Percentiles rank a stretch among this genome's conserved stretches.
Evolutionary conservation across 192 early-diverging fungal genomes (phyloP).

Genomic region (Coemansia sp.): DNA sequence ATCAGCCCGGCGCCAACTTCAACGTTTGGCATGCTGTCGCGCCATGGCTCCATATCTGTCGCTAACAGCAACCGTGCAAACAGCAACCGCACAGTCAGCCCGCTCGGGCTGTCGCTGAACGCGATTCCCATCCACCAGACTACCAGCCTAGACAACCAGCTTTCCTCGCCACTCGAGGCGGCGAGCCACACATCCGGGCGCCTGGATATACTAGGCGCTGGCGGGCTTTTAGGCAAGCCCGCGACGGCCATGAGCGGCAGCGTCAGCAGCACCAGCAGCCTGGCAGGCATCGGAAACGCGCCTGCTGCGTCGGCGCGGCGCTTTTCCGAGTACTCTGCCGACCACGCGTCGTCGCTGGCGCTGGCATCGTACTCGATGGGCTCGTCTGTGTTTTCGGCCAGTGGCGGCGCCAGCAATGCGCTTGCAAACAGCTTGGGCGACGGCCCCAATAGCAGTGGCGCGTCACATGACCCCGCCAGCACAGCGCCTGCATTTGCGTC

Average conservation of each 20-base stretch:
- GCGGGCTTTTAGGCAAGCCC: conserved; percentile 1
- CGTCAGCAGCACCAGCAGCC: conserved; percentile 18
- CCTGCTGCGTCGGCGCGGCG: conserved; percentile 16
- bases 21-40: conserved; percentile 38
- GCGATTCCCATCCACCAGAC: conserved; percentile 41
- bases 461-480: conserved; percentile 19
- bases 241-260: conserved; percentile 15
- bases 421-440: conserved; percentile 7
- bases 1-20: conserved; percentile 38
- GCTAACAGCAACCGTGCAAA: conserved; percentile 32
- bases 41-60: conserved; percentile 40
- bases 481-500: neutral
- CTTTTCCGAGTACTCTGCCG: conserved; percentile 29
- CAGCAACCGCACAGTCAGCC: conserved; percentile 43
- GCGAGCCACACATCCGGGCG: neutral
- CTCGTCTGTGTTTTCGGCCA: conserved; percentile 8
- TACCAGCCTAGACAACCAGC: conserved; percentile 39
- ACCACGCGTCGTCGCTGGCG: conserved; percentile 13
- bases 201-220: conserved; percentile 4
- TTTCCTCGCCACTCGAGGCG: conserved; percentile 18
- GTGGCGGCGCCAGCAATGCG: conserved; percentile 4
- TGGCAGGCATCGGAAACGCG: conserved; percentile 4
- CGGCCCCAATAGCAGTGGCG: conserved; percentile 19
- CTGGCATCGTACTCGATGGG: conserved; percentile 36
- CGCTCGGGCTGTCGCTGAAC: conserved; percentile 31